Base-by-base conservation (phyloP, 768 basidiomycete genomes). In the Gymnopilus junonius region DNA sequence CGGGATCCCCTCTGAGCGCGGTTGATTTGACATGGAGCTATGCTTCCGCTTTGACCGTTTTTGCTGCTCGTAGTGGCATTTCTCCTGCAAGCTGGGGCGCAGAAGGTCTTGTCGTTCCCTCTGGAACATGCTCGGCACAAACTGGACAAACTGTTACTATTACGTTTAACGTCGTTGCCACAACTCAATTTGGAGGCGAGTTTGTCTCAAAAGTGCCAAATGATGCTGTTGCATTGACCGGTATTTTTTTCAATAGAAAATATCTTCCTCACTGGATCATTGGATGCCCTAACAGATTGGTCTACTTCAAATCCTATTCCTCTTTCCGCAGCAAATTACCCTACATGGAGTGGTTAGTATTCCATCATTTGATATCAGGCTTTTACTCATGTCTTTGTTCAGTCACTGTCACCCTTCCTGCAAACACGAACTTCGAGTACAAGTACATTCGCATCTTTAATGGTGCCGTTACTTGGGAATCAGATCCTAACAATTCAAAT, bases 21-120 rank as follows among this genome's bases (percentile, higher is more conserved):
- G 73, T 71, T 8, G 86, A 93, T 70, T 77, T 92, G 59, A 92
- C 91, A 0, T 93, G 91, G 91, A 89, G 85, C 67, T 93, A 92
- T 68, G 91, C 91, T 1, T 80, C 88, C 29, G 82, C 85, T 0
- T 73, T 93, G 58, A 91, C 91, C 0, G 86, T 77, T 8, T 87
- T 87, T 67, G 78, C 80, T 20, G 85, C 88, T 1, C 80, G 86
- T n/a, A 76, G 71, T 10, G 87, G 88, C 0, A 70, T 76, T 42
- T 68, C 76, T 1, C 78, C 83, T 6, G 77, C 77, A 0, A 83
- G 84, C 69, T 92, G 92, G 92, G 90, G 90, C 31, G 91, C 92
- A 7, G 69, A 75, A n/a, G 86, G 84, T 5, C 65, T 91, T 58
- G 69, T 73, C 3, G 80, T 85, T 11, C 81, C 90, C 0, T 60